Evolutionary conservation across 73 alveolate species (phyloP).

Genomic region (Paramecium sonneborni): DNA sequence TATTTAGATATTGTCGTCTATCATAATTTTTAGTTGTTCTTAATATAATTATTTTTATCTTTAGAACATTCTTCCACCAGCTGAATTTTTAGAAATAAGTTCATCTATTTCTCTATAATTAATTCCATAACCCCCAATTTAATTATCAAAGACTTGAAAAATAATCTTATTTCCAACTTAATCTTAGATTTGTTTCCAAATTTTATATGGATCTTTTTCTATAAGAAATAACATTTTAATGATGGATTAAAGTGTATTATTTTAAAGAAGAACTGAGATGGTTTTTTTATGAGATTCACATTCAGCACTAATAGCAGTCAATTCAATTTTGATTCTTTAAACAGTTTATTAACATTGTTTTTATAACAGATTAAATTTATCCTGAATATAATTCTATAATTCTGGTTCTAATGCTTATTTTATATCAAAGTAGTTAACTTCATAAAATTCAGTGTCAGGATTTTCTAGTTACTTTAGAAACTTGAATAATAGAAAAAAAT

Average conservation of each 20-base stretch:
- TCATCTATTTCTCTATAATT: conserved; percentile 50
- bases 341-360: neutral
- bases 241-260: neutral
- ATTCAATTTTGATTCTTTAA: neutral
- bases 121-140: conserved; percentile 37
- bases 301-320: neutral
- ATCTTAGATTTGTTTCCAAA: conserved; percentile 8
- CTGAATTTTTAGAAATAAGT: neutral
- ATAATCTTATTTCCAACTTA: neutral
- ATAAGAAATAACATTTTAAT: neutral
- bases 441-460: conserved; percentile 27
- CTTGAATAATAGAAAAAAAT: neutral
- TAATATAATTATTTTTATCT: neutral
- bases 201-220: conserved; percentile 44
- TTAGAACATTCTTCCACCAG: neutral
- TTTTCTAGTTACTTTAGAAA: conserved; percentile 21
- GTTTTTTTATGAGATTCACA: conserved; percentile 30
- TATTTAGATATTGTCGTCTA: neutral
- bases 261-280: neutral
- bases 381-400: neutral
- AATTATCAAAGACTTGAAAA: neutral
- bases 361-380: neutral
- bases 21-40: neutral
- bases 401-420: neutral
- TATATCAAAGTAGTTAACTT: conserved; percentile 42